phyloP scores from a whole-genome alignment of 108 stramenopile genomes.

The Fragilariopsis cylindrus region DNA sequence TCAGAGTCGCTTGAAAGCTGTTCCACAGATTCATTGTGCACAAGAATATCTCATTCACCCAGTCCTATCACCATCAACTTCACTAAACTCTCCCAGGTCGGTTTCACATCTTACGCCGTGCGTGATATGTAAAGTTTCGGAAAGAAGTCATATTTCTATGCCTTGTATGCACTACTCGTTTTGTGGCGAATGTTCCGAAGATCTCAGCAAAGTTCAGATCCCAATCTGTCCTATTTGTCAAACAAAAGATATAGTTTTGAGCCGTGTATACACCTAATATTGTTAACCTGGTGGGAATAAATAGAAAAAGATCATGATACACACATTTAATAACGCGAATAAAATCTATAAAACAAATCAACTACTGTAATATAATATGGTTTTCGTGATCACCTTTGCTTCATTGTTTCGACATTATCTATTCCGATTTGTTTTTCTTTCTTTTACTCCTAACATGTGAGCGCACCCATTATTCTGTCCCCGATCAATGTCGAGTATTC shows the following conservation, averaged over 20 bases:
- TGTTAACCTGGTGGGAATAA: neutral
- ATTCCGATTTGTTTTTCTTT: no score
- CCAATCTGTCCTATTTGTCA: conserved; percentile 29
- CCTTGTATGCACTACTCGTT: conserved; percentile 48
- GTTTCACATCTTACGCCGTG: conserved; percentile 19
- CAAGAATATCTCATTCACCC: conserved; percentile 1
- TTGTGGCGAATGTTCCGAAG: conserved; percentile 31
- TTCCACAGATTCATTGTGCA: conserved; percentile 5
- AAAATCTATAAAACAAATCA: neutral
- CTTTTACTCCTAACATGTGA: no score
- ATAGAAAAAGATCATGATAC: neutral
- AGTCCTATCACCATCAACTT: neutral
- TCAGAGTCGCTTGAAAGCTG: conserved; percentile 2
- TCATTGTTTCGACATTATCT: neutral
- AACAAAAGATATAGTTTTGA: conserved; percentile 17
- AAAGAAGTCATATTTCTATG: conserved; percentile 37
- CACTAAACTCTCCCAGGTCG: conserved; percentile 2
- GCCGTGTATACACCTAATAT: conserved; percentile 22
- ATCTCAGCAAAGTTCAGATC: neutral
- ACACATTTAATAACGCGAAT: neutral
- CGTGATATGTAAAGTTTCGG: conserved; percentile 26
- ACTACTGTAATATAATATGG: neutral
- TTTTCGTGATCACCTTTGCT: neutral
- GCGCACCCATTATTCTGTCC: no score
- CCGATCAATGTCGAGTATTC: no score